Percentiles rank a stretch among this genome's conserved stretches.
Evolutionary conservation across 2,329 filamentous ascomycete genomes (phyloP).

Genomic region (Xylaria sp.): DNA sequence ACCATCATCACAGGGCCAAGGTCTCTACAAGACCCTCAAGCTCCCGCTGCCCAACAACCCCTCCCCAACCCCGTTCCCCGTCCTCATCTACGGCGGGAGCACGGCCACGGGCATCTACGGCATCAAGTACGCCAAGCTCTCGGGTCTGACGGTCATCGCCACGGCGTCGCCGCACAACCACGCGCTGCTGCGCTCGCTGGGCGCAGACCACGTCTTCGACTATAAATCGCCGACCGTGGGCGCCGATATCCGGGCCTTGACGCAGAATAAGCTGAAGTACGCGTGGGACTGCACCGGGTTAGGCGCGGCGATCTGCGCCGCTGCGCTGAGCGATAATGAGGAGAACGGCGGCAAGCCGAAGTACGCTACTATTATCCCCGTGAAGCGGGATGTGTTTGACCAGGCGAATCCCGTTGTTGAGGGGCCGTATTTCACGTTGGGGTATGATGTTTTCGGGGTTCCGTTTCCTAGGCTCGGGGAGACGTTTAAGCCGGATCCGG

Average conservation of each 20-base stretch:
- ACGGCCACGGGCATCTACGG: constrained; percentile 66
- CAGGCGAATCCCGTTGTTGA: constrained; percentile 51
- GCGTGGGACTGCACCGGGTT: constrained; percentile 53
- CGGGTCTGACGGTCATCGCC: constrained; percentile 54
- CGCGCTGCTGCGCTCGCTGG: constrained; percentile 49
- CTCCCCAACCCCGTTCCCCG: constrained; percentile 51
- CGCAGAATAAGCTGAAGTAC: constrained; percentile 38
- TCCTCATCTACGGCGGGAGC: constrained; percentile 61
- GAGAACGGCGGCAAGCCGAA: constrained; percentile 29
- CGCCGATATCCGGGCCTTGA: constrained; percentile 42
- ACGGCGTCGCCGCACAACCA: constrained; percentile 55
- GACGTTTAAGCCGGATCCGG: constrained; percentile 41
- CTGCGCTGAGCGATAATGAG: constrained; percentile 33
- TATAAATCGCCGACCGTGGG: constrained; percentile 44
- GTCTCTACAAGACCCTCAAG: constrained; percentile 58
- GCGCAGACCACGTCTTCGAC: constrained; percentile 50
- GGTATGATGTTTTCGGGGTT: constrained; percentile 57
- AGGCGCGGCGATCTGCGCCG: constrained; percentile 35
- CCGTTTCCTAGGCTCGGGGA: constrained; percentile 50
- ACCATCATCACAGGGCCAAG: constrained; percentile 54
- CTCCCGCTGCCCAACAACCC: constrained; percentile 58
- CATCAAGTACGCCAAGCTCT: constrained; percentile 58
- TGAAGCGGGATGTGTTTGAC: constrained; percentile 30
- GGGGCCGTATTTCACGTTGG: constrained; percentile 49
- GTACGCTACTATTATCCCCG: constrained; percentile 29